Evolutionary conservation across 2,329 filamentous ascomycete species (phyloP).

Genomic region (Juglanconis juglandina): DNA sequence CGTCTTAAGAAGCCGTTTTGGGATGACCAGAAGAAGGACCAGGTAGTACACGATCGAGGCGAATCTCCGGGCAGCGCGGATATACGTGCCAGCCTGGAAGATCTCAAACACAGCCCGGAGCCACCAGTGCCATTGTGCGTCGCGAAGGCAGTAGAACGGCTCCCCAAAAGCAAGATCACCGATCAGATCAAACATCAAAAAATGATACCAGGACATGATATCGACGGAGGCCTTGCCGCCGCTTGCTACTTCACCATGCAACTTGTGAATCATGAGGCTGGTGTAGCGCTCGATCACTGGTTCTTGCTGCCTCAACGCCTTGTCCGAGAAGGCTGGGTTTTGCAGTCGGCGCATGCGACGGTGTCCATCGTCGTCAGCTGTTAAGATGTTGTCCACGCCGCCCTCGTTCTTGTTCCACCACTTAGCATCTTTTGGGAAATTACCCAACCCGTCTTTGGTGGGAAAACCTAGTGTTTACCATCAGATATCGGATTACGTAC

Average conservation of each 20-base stretch:
- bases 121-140: conserved; percentile 22
- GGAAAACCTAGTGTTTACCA: not conserved
- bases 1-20: conserved; percentile 2
- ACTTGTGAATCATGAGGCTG: conserved; percentile 19
- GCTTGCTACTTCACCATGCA: conserved; percentile 5
- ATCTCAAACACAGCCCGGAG: conserved; percentile 20
- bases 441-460: conserved; percentile 6
- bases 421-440: conserved; percentile 9
- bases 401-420: conserved; percentile 12
- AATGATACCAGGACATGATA: conserved; percentile 26
- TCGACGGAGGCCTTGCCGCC: conserved; percentile 22
- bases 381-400: conserved; percentile 12
- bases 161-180: conserved; percentile 24
- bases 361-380: conserved; percentile 15
- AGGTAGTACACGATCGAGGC: not conserved
- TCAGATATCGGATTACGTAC: not conserved
- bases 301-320: conserved; percentile 24
- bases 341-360: conserved; percentile 23
- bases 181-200: conserved; percentile 30
- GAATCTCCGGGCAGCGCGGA: conserved; percentile 8
- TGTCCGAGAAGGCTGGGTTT: conserved; percentile 26
- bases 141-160: conserved; percentile 22
- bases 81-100: conserved; percentile 10
- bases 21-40: conserved; percentile 9
- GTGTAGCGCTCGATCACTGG: conserved; percentile 21